A percentile compares a stretch with the other conserved stretches of the same genome.
Evolutionary conservation across 352 stramenopile genomes (phyloP).

Genomic region (Phytopythium litorale): DNA sequence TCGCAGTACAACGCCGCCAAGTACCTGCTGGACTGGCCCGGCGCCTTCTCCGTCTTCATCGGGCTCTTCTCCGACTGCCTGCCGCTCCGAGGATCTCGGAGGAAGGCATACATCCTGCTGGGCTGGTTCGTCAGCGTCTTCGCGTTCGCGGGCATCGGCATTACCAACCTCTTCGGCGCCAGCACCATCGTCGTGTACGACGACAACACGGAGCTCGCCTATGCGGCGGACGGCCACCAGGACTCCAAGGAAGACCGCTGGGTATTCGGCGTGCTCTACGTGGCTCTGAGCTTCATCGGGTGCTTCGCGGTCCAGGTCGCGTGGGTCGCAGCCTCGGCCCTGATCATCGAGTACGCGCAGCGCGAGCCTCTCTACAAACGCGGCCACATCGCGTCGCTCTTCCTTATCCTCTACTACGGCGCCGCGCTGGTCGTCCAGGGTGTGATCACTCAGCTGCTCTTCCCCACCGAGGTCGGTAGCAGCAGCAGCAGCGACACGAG

Average conservation of each 20-base stretch:
- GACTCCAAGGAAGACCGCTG: conserved; percentile 1
- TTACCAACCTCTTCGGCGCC: conserved; percentile 11
- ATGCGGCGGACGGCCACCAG: not conserved
- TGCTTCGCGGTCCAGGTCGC: conserved; percentile 33
- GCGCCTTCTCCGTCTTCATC: conserved; percentile 75
- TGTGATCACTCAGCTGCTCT: conserved; percentile 21
- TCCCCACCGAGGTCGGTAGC: conserved; percentile 12
- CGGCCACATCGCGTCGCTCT: conserved; percentile 38
- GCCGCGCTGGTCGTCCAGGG: conserved; percentile 22
- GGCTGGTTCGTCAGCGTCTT: conserved; percentile 44
- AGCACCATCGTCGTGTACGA: conserved; percentile 12
- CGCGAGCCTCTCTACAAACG: conserved; percentile 38
- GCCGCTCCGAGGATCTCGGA: conserved; percentile 69
- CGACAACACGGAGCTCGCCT: conserved; percentile 9
- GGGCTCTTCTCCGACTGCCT: conserved; percentile 81
- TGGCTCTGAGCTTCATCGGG: conserved; percentile 28
- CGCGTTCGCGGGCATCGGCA: conserved; percentile 17
- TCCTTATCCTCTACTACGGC: conserved; percentile 40
- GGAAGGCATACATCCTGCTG: conserved; percentile 88
- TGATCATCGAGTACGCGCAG: conserved; percentile 51
- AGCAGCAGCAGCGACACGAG: conserved; percentile 4
- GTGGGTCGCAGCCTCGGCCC: conserved; percentile 35
- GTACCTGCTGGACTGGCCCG: conserved; percentile 60
- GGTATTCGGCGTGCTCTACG: conserved; percentile 17
- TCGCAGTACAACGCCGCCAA: conserved; percentile 25